Conservation (phyloP, 495 filamentous ascomycete genomes). For the Trichoderma erinaceum region DNA sequence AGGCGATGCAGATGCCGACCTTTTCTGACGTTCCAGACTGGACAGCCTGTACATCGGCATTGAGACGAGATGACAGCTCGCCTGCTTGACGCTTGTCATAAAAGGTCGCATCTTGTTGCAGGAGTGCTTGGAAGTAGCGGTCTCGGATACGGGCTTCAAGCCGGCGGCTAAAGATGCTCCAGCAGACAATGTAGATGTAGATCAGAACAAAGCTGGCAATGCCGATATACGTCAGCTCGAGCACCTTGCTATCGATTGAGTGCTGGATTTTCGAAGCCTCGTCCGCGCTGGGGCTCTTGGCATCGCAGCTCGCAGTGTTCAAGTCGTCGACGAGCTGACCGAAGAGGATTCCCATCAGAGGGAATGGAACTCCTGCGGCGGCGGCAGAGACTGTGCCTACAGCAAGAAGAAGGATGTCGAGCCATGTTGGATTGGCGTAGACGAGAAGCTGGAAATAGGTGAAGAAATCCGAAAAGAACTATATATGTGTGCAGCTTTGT, state of each 20-base stretch:
- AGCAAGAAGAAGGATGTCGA: slow-evolving; percentile 45
- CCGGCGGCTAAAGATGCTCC: slow-evolving; percentile 55
- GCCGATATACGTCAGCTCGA: slow-evolving; percentile 56
- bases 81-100: slow-evolving; percentile 53
- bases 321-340: slow-evolving; percentile 62
- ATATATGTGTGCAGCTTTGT: not conserved
- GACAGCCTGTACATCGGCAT: slow-evolving; percentile 54
- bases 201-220: slow-evolving; percentile 57
- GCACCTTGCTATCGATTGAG: slow-evolving; percentile 50
- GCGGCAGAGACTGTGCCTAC: slow-evolving; percentile 49
- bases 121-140: slow-evolving; percentile 48
- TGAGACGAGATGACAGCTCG: slow-evolving; percentile 58
- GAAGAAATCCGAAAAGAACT: slow-evolving; percentile 19
- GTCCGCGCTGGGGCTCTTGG: slow-evolving; percentile 21
- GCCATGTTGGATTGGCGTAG: slow-evolving; percentile 31
- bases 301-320: slow-evolving; percentile 51
- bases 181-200: slow-evolving; percentile 51
- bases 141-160: slow-evolving; percentile 57
- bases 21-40: slow-evolving; percentile 62
- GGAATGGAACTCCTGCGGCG: slow-evolving; percentile 61
- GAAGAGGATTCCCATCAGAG: slow-evolving; percentile 61
- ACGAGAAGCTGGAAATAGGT: slow-evolving; percentile 33
- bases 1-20: slow-evolving; percentile 54
- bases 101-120: slow-evolving; percentile 56
- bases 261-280: slow-evolving; percentile 29